A percentile compares a stretch with the other conserved stretches of the same genome.
phyloP scores from a whole-genome alignment of 208 protist genomes.

The Acanthamoeba quina region DNA sequence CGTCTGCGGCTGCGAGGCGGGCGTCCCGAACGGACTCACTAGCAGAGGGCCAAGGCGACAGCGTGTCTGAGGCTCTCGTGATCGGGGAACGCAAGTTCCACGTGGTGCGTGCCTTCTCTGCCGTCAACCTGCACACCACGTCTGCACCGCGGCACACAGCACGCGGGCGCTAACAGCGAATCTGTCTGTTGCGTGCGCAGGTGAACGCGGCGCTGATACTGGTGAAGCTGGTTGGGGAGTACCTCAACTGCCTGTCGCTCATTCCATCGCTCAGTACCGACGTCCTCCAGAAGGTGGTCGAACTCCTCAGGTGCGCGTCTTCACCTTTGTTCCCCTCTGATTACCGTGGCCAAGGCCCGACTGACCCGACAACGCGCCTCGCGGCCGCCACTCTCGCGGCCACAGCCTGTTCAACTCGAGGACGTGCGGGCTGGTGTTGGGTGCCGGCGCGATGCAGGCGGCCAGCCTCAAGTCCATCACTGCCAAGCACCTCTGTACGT shows the following conservation, averaged over 20 bases:
- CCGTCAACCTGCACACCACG: background rate
- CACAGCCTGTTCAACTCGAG: conserved; percentile 79
- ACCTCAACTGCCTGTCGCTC: conserved; percentile 50
- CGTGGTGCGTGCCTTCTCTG: background rate
- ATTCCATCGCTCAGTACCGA: conserved; percentile 77
- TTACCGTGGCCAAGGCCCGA: background rate
- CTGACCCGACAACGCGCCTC: too few relatives aligned
- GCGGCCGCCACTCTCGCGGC: background rate
- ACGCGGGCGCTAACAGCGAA: too few relatives aligned
- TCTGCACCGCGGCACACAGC: background rate
- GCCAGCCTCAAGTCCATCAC: conserved; percentile 85
- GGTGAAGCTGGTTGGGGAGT: conserved; percentile 59
- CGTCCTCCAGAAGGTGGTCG: conserved; percentile 72
- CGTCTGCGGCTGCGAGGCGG: background rate
- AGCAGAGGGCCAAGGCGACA: background rate
- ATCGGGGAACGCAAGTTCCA: conserved; percentile 8
- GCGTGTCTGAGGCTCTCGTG: background rate
- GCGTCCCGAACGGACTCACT: too few relatives aligned
- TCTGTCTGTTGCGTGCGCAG: too few relatives aligned
- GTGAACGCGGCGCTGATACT: conserved; percentile 72
- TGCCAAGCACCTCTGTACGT: conserved; percentile 83
- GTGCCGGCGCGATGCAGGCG: conserved; percentile 81
- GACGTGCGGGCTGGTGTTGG: conserved; percentile 81
- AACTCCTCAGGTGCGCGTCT: conserved; percentile 74
- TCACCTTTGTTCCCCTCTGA: background rate